phyloP scores from a whole-genome alignment of 345 rosid species.

The Gynandropsis gynandra region DNA sequence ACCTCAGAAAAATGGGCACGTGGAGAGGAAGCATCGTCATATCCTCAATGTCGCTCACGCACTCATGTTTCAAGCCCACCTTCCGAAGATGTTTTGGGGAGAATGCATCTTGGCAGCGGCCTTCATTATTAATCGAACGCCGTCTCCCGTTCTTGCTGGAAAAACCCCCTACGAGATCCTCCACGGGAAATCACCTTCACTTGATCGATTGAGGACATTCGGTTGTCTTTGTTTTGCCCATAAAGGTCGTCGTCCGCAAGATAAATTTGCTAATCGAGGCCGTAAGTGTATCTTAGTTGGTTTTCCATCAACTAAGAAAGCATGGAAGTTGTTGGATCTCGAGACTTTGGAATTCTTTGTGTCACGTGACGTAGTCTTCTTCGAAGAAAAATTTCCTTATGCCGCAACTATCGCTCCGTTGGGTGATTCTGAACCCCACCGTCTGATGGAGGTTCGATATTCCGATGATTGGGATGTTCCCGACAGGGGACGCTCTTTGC shows the following conservation, averaged over 20 bases:
- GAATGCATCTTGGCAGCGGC: too few relatives aligned
- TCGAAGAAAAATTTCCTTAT: neutral
- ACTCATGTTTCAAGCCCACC: too few relatives aligned
- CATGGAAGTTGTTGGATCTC: neutral
- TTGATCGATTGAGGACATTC: neutral
- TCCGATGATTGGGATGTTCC: too few relatives aligned
- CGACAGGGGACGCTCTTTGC: too few relatives aligned
- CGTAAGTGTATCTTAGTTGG: neutral
- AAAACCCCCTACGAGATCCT: neutral
- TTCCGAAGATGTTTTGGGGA: too few relatives aligned
- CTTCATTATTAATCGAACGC: neutral
- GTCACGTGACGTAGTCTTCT: neutral
- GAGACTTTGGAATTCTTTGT: neutral
- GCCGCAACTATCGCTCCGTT: too few relatives aligned
- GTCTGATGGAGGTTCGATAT: too few relatives aligned
- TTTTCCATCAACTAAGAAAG: neutral
- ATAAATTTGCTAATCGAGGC: neutral
- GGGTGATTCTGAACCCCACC: too few relatives aligned
- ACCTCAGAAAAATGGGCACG: neutral
- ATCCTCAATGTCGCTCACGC: neutral
- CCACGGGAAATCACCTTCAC: neutral
- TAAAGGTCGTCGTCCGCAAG: neutral
- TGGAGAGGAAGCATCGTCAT: neutral
- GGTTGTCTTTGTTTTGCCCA: neutral
- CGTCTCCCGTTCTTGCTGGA: neutral